These are phyloP conservation scores for Allium fistulosum DNA, from an alignment of 106 monocot species.

Conservation along the genomic window DNA sequence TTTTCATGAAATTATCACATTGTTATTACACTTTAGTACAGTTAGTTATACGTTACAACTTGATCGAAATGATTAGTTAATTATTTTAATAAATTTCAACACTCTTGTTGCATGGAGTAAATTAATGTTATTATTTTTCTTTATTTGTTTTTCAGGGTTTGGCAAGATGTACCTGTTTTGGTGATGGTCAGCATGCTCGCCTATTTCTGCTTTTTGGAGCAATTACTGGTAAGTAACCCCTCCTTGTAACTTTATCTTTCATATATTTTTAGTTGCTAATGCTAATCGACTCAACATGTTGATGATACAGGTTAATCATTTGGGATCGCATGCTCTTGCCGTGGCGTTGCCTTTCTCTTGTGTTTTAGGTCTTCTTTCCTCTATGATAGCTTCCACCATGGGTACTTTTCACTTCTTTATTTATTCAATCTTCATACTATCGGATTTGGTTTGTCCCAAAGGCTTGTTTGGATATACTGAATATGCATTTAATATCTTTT, in stretches of 20 bases:
- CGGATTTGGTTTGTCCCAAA: background rate
- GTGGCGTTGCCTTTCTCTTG: slow-evolving; percentile 94
- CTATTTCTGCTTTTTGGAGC: slow-evolving; percentile 99
- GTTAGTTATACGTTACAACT: background rate
- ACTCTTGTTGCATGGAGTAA: background rate
- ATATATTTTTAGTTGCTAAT: slow-evolving; percentile 2
- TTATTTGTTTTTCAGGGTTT: slow-evolving; percentile 45
- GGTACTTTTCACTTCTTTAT: slow-evolving; percentile 35
- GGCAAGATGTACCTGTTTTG: slow-evolving; percentile 90
- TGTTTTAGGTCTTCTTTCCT: slow-evolving; percentile 84
- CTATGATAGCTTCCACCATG: slow-evolving; percentile 90
- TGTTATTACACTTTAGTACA: background rate
- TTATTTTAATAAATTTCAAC: background rate
- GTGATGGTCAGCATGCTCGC: slow-evolving; percentile 97
- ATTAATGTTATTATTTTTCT: background rate
- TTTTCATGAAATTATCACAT: background rate
- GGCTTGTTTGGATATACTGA: too few relatives aligned
- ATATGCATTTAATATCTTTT: background rate
- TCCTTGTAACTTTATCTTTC: background rate
- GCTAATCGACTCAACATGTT: slow-evolving; percentile 2
- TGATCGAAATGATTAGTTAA: background rate
- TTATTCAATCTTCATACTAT: background rate
- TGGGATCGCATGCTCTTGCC: slow-evolving; percentile 72
- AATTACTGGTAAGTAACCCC: slow-evolving; percentile 67
- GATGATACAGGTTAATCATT: slow-evolving; percentile 49